Base-by-base conservation (phyloP, 2,329 filamentous ascomycete species). In the Nigrospora oryzae region DNA sequence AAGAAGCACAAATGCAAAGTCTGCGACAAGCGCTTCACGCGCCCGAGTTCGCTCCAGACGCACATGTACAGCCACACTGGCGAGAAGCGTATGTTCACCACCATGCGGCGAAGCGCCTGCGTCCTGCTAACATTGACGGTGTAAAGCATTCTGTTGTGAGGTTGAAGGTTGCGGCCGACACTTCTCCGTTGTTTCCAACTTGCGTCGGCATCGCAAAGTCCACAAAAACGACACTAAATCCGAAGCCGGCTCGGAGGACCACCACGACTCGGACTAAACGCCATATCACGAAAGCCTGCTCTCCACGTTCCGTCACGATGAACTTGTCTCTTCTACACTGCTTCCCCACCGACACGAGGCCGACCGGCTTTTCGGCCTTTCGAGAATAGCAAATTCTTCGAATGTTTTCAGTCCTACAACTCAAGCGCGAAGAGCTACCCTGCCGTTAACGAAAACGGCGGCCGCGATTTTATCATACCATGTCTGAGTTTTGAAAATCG, bases 1-100 rank as follows among this genome's bases (percentile, higher is more conserved):
- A 97, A 97, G 81, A 97, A 97, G 75, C 93, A 97, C 72, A 96
- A 96, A 74, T 97, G 91, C 79, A 96, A 95, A 70, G 87, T 97
- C 48, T 97, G 91, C 72, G 91, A 96, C 67, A 96, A 97, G 77
- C 83, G 91, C 37, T 97, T 97, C 65, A 96, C 91, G 2, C 80
- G 91, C 44, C 91, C 91, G 2, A 95, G 89, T 61, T 96, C 91
- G 13, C 67, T 97, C 35, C 91, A 96, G 63, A 97, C 91, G 31
- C 91, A 97, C 63, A 96, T 96, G 86, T 96, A 96, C 69, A 95
- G 89, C 67, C 91, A 97, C 62, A 97, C 91, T 45, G 91, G 91
- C 62, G 91, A 97, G 67, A 97, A 97, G 72, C 91, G 89, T 95
- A 80, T 76, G 89, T 83, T 17, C 11, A 19, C 12, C 12, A 34